Evolutionary conservation across 2,329 filamentous ascomycete genomes (phyloP), one percentile per base, ranked within the genome.

Genomic region (Ceratocystis colombiana): DNA sequence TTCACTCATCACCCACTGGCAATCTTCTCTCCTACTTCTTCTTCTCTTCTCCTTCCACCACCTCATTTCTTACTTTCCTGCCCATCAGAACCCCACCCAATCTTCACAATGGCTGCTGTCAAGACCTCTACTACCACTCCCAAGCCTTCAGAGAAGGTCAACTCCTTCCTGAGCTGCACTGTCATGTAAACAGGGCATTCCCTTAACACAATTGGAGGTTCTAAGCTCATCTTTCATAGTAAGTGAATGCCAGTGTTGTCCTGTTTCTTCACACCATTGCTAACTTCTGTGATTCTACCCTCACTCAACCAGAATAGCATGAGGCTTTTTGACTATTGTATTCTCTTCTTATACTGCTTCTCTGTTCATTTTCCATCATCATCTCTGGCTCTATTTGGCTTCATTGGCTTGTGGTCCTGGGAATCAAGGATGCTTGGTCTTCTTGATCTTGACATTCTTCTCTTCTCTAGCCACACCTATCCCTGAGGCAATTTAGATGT

Each of bases 91-190:
- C 48, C 15, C 17, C 5, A 55, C 45, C 41, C 22, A 67, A 20
- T 46, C 30, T 55, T 66, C 59, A 68, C n/a, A 66, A 68, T 68
- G 66, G 64, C 66, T 15, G 48, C 66, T 50, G 10, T 64, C 48
- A 66, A 65, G 46, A 63, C 28, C 63, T 25, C 66, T 46, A 41
- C 65, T 33, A 2, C 55, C 28, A 5, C 55, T 30, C 17, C 66
- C 62, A 67, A 61, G 53, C 7, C 28, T 57, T 33, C 25, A 17
- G 41, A 41, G 10, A 46, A 62, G 22, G 41, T 25, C 12, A 25
- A 46, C 22, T 15, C 63, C 50, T 25, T 37, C 30, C 10, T 33
- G 30, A 37, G 55, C 46, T 65, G 48, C 37, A 61, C 22, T 17
- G 61, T 62, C 17, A 62, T 62, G 61, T 45, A 62, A 45, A 41